A percentile compares a stretch with the other conserved stretches of the same genome.
These are phyloP conservation scores for Lactifluus rugatus DNA, from an alignment of 768 basidiomycete species.

Conservation along the genomic window DNA sequence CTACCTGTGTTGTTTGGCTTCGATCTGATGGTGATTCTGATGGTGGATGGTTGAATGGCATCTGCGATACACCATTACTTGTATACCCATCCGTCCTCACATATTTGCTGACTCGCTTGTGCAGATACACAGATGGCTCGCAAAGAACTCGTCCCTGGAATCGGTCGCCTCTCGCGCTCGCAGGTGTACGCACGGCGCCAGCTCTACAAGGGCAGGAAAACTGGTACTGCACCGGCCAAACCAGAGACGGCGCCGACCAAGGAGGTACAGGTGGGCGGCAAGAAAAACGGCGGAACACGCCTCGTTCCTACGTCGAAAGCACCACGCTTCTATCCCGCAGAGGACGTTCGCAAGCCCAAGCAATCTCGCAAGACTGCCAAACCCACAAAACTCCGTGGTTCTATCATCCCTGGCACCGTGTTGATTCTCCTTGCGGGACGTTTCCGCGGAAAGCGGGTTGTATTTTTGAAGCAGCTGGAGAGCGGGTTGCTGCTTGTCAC, in stretches of 20 bases:
- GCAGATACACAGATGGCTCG: constrained; percentile 58
- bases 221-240: constrained; percentile 54
- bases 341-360: constrained; percentile 87
- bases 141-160: constrained; percentile 72
- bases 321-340: constrained; percentile 88
- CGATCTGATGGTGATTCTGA: constrained; percentile 15
- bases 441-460: constrained; percentile 97
- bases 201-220: constrained; percentile 80
- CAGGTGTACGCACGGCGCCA: constrained; percentile 72
- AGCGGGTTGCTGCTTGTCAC: constrained; percentile 91
- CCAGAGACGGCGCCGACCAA: constrained; percentile 51
- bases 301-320: constrained; percentile 79
- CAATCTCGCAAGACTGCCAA: constrained; percentile 82
- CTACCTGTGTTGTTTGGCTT: neutral
- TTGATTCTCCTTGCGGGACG: constrained; percentile 96
- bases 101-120: constrained; percentile 8
- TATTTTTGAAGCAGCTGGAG: constrained; percentile 92
- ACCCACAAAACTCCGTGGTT: constrained; percentile 67
- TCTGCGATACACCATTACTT: constrained; percentile 28
- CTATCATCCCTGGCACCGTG: constrained; percentile 90
- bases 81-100: neutral
- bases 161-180: constrained; percentile 78
- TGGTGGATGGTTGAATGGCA: constrained; percentile 27
- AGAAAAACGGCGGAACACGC: constrained; percentile 85
- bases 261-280: constrained; percentile 79